phyloP scores from a whole-genome alignment of 805 yeast species.

The Candida andamanensis region DNA sequence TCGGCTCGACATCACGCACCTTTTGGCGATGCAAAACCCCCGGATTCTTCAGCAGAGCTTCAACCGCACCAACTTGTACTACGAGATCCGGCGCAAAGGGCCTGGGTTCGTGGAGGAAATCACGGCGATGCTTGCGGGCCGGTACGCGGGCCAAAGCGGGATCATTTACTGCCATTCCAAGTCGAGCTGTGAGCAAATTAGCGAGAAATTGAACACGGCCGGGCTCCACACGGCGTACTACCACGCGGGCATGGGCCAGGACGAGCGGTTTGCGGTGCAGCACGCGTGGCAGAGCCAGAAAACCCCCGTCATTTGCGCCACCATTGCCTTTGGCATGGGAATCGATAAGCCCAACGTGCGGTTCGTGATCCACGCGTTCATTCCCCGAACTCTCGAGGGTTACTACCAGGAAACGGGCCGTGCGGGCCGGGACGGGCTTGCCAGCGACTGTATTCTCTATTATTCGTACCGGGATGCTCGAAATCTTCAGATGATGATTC shows the following conservation, averaged over 20 bases:
- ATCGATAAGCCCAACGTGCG: constrained; percentile 95
- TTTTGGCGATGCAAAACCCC: constrained; percentile 58
- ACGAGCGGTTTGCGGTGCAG: constrained; percentile 70
- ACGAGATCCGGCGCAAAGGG: constrained; percentile 68
- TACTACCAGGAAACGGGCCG: constrained; percentile 98
- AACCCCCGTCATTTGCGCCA: constrained; percentile 84
- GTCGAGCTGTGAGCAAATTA: constrained; percentile 77
- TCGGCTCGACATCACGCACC: constrained; percentile 76
- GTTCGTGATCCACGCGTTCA: constrained; percentile 79
- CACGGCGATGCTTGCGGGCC: constrained; percentile 45
- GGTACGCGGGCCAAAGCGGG: constrained; percentile 63
- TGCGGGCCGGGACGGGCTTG: constrained; percentile 93
- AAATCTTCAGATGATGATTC: constrained; percentile 68
- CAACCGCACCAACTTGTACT: constrained; percentile 79
- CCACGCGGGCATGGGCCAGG: constrained; percentile 92
- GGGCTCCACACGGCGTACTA: constrained; percentile 74
- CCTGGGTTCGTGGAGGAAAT: constrained; percentile 55
- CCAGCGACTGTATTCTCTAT: constrained; percentile 77
- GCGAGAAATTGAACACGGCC: constrained; percentile 49
- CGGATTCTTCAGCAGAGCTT: constrained; percentile 81
- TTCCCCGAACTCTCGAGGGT: constrained; percentile 90
- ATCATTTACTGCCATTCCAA: constrained; percentile 93
- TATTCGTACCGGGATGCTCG: constrained; percentile 79
- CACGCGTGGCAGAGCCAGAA: constrained; percentile 71
- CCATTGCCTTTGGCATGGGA: constrained; percentile 99